Conservation (phyloP, 345 rosid species). For the Ailanthus altissimus region DNA sequence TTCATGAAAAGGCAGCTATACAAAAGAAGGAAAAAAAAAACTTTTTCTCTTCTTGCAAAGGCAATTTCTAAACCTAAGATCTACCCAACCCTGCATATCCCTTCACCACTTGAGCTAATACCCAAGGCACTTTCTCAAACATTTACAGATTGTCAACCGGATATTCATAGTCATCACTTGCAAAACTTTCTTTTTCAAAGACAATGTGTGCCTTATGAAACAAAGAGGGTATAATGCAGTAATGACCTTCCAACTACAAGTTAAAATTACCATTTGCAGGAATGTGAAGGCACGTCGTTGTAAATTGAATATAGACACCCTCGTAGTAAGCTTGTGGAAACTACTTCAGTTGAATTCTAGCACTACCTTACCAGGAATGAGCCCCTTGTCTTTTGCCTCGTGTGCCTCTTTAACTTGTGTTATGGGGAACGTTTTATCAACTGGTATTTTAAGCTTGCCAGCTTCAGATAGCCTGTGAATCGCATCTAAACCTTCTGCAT, state of each 20-base stretch:
- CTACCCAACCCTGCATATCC: neutral
- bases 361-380: slow-evolving; percentile 81
- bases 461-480: slow-evolving; percentile 70
- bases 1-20: neutral
- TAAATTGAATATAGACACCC: neutral
- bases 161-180: slow-evolving; percentile 7
- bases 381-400: slow-evolving; percentile 71
- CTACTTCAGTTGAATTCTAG: slow-evolving; percentile 59
- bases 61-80: neutral
- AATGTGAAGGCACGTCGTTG: neutral
- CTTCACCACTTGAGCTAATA: neutral
- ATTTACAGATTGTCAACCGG: slow-evolving; percentile 31
- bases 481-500: slow-evolving; percentile 78
- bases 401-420: slow-evolving; percentile 85
- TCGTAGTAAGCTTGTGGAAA: neutral
- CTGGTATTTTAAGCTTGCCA: slow-evolving; percentile 74
- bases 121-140: slow-evolving; percentile 21
- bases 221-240: neutral
- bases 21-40: neutral
- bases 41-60: neutral
- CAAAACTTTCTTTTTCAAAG: slow-evolving; percentile 19
- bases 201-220: slow-evolving; percentile 5
- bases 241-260: slow-evolving; percentile 6
- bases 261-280: slow-evolving; percentile 12
- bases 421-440: slow-evolving; percentile 78